phyloP scores from a whole-genome alignment of 768 basidiomycete genomes.

The Amanita molliuscula region DNA sequence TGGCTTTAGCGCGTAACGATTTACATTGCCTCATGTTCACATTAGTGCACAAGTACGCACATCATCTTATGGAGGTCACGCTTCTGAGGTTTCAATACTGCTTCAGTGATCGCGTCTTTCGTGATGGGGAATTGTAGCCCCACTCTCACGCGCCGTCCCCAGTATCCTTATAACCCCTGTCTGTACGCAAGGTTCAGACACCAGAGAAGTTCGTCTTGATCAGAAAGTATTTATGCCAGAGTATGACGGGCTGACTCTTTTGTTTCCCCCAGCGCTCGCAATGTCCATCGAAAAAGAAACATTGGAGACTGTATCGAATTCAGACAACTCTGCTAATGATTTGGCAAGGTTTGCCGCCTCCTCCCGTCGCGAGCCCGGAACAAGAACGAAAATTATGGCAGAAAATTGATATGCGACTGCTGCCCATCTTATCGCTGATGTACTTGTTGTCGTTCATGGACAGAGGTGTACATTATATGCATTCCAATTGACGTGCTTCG shows the following conservation, averaged over 20 bases:
- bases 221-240: neutral
- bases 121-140: too few species aligned
- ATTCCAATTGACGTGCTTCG: neutral
- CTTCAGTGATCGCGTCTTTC: too few species aligned
- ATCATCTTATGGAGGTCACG: too few species aligned
- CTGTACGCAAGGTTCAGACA: too few species aligned
- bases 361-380: constrained; percentile 32
- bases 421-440: constrained; percentile 50
- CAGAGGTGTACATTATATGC: constrained; percentile 26
- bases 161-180: too few species aligned
- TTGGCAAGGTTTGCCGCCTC: constrained; percentile 37
- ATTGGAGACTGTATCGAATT: neutral
- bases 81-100: too few species aligned
- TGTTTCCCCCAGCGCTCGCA: neutral
- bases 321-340: constrained; percentile 13
- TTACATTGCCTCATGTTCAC: too few species aligned
- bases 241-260: neutral
- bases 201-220: neutral
- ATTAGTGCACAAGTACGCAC: too few species aligned
- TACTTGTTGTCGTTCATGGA: constrained; percentile 59
- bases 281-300: neutral
- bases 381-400: constrained; percentile 45
- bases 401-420: constrained; percentile 47
- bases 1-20: too few species aligned
- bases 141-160: too few species aligned